phyloP scores from a whole-genome alignment of 1,284 basidiomycete genomes.

The Coniferiporia sulphurascens region DNA sequence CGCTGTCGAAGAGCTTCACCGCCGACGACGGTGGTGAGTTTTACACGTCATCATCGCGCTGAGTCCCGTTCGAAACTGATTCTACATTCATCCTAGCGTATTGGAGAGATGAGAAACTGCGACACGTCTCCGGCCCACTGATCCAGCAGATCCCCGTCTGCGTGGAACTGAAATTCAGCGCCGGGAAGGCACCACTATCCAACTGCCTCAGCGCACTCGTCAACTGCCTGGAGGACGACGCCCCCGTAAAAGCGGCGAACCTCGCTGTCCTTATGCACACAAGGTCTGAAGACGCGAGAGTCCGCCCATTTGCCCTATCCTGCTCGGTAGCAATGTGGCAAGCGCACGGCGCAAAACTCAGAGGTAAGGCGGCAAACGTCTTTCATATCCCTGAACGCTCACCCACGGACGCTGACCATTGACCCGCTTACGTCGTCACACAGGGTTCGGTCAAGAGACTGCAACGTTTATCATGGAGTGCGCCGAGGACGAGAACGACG shows the following conservation, averaged over 20 bases:
- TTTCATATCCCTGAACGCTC: neutral
- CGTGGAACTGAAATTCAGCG: conserved; percentile 29
- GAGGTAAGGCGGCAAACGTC: conserved; percentile 42
- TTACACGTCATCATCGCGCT: neutral
- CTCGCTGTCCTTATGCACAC: conserved; percentile 83
- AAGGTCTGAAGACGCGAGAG: conserved; percentile 67
- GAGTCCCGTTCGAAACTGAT: neutral
- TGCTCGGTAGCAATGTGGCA: conserved; percentile 78
- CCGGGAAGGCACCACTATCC: conserved; percentile 37
- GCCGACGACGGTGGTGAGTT: conserved; percentile 77
- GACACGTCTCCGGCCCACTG: conserved; percentile 54
- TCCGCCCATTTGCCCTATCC: conserved; percentile 66
- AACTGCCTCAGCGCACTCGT: conserved; percentile 52
- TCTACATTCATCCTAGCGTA: conserved; percentile 48
- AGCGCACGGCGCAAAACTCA: conserved; percentile 64
- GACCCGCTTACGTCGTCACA: conserved; percentile 1
- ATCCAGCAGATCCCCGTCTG: conserved; percentile 63
- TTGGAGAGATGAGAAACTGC: conserved; percentile 82
- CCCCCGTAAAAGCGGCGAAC: conserved; percentile 78
- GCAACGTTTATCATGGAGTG: conserved; percentile 80
- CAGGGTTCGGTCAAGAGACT: conserved; percentile 72
- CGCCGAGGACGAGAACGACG: conserved; percentile 78
- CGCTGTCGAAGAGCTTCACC: conserved; percentile 66
- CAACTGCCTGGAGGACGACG: conserved; percentile 52
- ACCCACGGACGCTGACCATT: neutral